Conservation (phyloP, 1,284 basidiomycete species). For the Singerocomus rubriflavus region DNA sequence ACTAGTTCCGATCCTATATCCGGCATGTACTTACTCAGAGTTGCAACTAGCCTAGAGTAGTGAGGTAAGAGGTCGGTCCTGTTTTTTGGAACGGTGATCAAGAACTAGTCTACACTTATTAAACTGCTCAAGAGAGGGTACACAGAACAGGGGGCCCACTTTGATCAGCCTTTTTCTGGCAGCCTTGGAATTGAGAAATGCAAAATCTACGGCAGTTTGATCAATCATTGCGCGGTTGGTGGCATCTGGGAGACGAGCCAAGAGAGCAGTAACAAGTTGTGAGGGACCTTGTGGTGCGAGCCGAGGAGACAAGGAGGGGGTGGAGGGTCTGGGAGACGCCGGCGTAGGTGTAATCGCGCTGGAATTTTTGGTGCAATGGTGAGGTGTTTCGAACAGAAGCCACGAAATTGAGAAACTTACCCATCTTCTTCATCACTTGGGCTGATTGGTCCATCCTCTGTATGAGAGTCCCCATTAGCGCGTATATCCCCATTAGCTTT, state of each 20-base stretch:
- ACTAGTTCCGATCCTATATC: constrained; percentile 86
- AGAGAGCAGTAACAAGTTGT: constrained; percentile 87
- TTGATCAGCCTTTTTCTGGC: constrained; percentile 87
- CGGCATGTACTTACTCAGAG: constrained; percentile 89
- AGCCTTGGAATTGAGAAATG: constrained; percentile 94
- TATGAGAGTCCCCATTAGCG: constrained; percentile 19
- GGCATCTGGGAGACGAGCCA: constrained; percentile 90
- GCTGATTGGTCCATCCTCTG: constrained; percentile 17
- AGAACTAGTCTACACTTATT: constrained; percentile 53
- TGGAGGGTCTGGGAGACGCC: constrained; percentile 59
- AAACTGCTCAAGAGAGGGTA: constrained; percentile 5
- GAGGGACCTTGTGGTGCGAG: constrained; percentile 84
- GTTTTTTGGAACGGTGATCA: constrained; percentile 84
- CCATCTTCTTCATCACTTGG: constrained; percentile 48
- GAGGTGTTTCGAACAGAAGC: constrained; percentile 2
- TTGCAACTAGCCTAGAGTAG: constrained; percentile 89
- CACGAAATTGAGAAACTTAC: constrained; percentile 35
- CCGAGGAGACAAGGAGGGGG: constrained; percentile 63
- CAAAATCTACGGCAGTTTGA: constrained; percentile 93
- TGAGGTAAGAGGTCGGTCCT: constrained; percentile 91
- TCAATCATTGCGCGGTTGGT: constrained; percentile 93
- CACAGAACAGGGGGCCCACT: constrained; percentile 42
- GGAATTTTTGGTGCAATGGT: neutral
- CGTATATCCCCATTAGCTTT: constrained; percentile 38
- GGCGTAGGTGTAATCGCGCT: constrained; percentile 58